These are phyloP conservation scores for Gamarada debralockiae DNA, from an alignment of 495 filamentous ascomycete species.

Conservation along the genomic window DNA sequence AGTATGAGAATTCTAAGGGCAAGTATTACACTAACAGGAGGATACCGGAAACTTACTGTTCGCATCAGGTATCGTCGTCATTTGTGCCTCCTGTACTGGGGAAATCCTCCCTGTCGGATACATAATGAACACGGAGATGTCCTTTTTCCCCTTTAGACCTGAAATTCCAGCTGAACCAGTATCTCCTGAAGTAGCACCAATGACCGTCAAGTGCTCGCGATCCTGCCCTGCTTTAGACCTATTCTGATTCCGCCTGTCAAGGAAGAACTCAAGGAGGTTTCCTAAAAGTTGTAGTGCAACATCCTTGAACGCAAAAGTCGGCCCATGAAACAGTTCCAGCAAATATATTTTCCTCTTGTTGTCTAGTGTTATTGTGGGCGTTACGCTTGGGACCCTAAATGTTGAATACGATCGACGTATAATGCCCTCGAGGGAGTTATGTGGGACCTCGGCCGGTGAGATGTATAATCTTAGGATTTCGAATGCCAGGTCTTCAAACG, in stretches of 20 bases:
- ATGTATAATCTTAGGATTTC: constrained; percentile 79
- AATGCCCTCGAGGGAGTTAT: constrained; percentile 72
- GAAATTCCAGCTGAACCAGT: constrained; percentile 96
- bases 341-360: constrained; percentile 69
- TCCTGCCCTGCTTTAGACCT: too few relatives aligned
- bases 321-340: constrained; percentile 94
- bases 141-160: constrained; percentile 94
- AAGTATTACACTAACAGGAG: too few relatives aligned
- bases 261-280: constrained; percentile 95
- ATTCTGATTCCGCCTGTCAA: constrained; percentile 73
- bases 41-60: too few relatives aligned
- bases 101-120: constrained; percentile 79
- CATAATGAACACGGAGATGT: constrained; percentile 88
- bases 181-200: constrained; percentile 91
- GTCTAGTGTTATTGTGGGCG: constrained; percentile 67
- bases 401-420: constrained; percentile 77
- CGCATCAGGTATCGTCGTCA: constrained; percentile 82
- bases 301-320: constrained; percentile 93
- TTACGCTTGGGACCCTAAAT: constrained; percentile 71
- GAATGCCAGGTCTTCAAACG: constrained; percentile 75
- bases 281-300: constrained; percentile 82
- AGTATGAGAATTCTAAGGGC: too few relatives aligned
- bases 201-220: too few relatives aligned
- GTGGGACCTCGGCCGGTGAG: constrained; percentile 73
- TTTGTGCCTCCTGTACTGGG: constrained; percentile 89